These are phyloP conservation scores for Moniliophthora roreri DNA, from an alignment of 1,284 basidiomycete genomes.

Conservation along the genomic window DNA sequence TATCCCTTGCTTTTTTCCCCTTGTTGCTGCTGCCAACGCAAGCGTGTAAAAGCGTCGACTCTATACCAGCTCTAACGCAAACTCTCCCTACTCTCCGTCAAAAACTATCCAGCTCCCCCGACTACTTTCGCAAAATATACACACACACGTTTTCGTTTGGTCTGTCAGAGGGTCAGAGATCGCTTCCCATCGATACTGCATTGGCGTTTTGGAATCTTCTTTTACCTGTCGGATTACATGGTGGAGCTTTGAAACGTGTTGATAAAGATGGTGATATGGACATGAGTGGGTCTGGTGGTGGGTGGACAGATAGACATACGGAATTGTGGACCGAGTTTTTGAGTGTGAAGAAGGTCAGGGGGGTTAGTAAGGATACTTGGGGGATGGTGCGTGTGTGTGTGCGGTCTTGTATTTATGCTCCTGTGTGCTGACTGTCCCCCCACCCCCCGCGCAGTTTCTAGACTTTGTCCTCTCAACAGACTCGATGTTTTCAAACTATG, in stretches of 20 bases:
- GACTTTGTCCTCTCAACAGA: constrained; percentile 86
- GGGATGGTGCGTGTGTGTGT: constrained; percentile 56
- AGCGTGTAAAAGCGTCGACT: constrained; percentile 57
- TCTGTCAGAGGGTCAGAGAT: constrained; percentile 73
- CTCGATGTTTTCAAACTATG: constrained; percentile 77
- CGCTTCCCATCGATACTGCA: constrained; percentile 48
- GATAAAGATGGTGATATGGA: constrained; percentile 46
- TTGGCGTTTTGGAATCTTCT: constrained; percentile 11
- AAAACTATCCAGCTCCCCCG: constrained; percentile 66
- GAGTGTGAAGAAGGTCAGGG: constrained; percentile 68
- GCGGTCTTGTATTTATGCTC: constrained; percentile 4
- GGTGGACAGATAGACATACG: constrained; percentile 70
- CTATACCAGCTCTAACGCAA: constrained; percentile 65
- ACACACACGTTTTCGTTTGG: constrained; percentile 88
- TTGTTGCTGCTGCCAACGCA: constrained; percentile 1
- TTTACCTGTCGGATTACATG: background rate
- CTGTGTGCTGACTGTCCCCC: too few species aligned
- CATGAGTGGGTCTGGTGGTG: constrained; percentile 40
- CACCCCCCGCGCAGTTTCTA: constrained; percentile 68
- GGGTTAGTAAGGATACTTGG: constrained; percentile 96
- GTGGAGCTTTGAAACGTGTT: too few species aligned
- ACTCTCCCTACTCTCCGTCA: constrained; percentile 59
- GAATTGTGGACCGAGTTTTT: constrained; percentile 88
- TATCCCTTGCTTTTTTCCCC: constrained; percentile 5
- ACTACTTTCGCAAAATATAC: constrained; percentile 88